Percentiles rank a stretch among this genome's conserved stretches.
Conservation (phyloP, 257 asterid species). For the Orobanche coerulescens region DNA sequence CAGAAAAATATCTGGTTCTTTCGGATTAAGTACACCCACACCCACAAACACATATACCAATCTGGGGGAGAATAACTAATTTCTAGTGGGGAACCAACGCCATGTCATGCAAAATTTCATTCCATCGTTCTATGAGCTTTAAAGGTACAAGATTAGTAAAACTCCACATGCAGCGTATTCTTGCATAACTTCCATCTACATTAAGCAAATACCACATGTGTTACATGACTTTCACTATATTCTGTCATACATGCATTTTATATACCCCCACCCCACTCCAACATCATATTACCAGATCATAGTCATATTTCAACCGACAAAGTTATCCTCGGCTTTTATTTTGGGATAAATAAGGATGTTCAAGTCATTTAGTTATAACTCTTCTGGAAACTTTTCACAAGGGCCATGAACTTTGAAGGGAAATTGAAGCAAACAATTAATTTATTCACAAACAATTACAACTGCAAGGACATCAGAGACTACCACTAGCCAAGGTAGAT, state of each 20-base stretch:
- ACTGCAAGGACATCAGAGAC: not conserved
- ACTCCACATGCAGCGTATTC: not conserved
- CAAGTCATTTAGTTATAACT: slow-evolving; percentile 1
- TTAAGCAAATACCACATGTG: not conserved
- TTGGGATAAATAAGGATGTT: not conserved
- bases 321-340: not conserved
- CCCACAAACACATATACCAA: not conserved
- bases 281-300: not conserved
- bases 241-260: not conserved
- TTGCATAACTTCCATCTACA: not conserved
- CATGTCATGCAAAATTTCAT: not conserved
- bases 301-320: not conserved
- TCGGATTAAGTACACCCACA: too few species aligned
- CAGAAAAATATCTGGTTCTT: not conserved
- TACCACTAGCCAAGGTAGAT: not conserved
- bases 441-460: not conserved
- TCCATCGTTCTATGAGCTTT: not conserved
- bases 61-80: not conserved
- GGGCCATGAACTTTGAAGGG: too few species aligned
- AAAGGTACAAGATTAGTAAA: not conserved
- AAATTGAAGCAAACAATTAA: not conserved
- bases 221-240: not conserved
- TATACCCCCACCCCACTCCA: not conserved
- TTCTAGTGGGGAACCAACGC: not conserved
- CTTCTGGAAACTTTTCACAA: not conserved